Base-by-base conservation (phyloP, 495 filamentous ascomycete species). In the Penicillium coffeae region DNA sequence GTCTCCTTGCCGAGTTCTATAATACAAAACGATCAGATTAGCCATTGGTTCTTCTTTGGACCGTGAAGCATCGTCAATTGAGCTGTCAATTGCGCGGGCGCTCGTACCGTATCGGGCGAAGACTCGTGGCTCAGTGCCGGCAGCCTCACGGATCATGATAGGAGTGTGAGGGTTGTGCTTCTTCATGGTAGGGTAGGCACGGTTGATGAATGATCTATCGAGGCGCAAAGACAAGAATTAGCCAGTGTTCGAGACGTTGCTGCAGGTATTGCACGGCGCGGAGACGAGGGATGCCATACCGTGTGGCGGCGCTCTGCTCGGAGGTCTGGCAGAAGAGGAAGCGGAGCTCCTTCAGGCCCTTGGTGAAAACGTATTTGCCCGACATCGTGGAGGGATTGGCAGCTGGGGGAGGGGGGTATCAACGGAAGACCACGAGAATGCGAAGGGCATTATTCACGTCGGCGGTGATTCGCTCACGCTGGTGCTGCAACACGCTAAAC, bases 111-210 rank as follows among this genome's bases (percentile, higher is more conserved):
- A 98, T 84, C 93, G 77, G 51, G 94, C 90, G 68, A 85, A 97
- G 37, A 98, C 86, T 59, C 80, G 84, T 35, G 93, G 92, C 62
- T 87, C 70, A 35, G 83, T 87, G 51, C 84, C 89, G 42, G 79
- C 65, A 25, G 94, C 93, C 71, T 98, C 94, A 54, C 93, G 87
- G 42, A 98, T 80, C 77, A 98, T 73, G 70, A 98, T 97, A 40
- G 93, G 93, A 35, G 81, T 95, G 67, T 89, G 72, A 8, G 93
- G 93, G 73, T 98, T 97, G 77, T 93, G 85, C 80, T 95, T 94
- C 82, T 98, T 98, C 92, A 98, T 97, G 57, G 88, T 91, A 5
- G 93, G 94, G 71, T 98, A 98, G 46, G 91, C 88, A 66, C 87
- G 82, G 49, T 84, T 83, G 41, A 98, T 76, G 77, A 98, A 98